Evolutionary conservation across 306 rosid species (phyloP).

Genomic region (Casuarina glauca): DNA sequence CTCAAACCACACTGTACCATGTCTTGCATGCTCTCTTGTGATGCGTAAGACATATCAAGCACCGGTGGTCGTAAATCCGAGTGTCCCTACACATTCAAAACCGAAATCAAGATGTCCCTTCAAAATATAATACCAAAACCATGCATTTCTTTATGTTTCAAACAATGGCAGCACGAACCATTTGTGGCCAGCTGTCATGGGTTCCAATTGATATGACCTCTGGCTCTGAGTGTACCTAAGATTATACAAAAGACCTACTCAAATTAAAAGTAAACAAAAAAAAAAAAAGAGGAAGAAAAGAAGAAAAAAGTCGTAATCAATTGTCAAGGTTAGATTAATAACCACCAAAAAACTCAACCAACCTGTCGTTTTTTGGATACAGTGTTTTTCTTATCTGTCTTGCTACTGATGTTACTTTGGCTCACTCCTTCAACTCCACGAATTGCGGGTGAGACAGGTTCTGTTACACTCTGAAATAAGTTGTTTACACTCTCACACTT

Average conservation of each 20-base stretch:
- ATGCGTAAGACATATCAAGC: constrained; percentile 29
- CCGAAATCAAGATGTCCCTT: constrained; percentile 10
- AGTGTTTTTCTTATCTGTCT: constrained; percentile 27
- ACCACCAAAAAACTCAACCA: constrained; percentile 21
- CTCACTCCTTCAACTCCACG: constrained; percentile 33
- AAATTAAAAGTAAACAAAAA: background rate
- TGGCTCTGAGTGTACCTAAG: constrained; percentile 32
- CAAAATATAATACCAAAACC: background rate
- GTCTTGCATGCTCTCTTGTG: constrained; percentile 25
- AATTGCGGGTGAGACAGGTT: constrained; percentile 26
- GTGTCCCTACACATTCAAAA: constrained; percentile 24
- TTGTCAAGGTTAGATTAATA: constrained; percentile 1
- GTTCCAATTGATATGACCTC: constrained; percentile 22
- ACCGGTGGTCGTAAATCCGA: constrained; percentile 22
- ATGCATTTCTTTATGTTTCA: background rate
- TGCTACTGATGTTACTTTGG: constrained; percentile 24
- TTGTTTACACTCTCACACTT: constrained; percentile 37
- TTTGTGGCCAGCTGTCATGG: constrained; percentile 43
- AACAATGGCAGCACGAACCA: constrained; percentile 29
- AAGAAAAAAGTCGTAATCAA: background rate
- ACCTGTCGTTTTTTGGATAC: constrained; percentile 35
- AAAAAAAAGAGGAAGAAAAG: no score
- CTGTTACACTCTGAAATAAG: constrained; percentile 25
- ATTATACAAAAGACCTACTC: constrained; percentile 6
- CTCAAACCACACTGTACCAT: constrained; percentile 28